Evolutionary conservation across 106 monocot species (phyloP), one percentile per base, ranked within the genome.

Genomic region (Dioscorea alata): DNA sequence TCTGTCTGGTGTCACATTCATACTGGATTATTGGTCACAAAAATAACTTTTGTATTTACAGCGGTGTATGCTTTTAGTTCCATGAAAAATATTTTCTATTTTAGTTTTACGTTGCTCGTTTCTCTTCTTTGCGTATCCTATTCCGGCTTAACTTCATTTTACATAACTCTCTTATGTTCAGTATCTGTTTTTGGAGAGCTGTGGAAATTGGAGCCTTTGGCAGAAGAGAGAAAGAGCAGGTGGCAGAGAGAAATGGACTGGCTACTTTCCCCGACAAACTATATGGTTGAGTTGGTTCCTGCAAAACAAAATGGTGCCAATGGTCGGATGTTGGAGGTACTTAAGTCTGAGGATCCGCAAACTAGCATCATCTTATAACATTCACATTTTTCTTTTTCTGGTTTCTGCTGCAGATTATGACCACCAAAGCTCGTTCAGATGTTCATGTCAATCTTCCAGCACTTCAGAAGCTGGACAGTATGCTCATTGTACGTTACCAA

Each of bases 231-330:
- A 81, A 99, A 99, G 73, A 66, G 65, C 65, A 89, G 77, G 66
- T 99, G 99, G 99, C 50, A 72, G 12, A 83, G 76, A 59, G 99
- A 99, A 77, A 93, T 99, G 87, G 90, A 90, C 53, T 99, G 93
- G 99, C 65, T 99, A 19, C 87, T 99, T 6, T 99, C 85, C 23
- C 93, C 93, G 50, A 85, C 99, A 2, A 90, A 78, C 69, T 85
- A 90, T 67, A 99, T 99, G 90, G 90, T 93, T 48, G 99, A 99
- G 71, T 73, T 99, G 31, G 99, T 99, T 54, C 93, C 99, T 66
- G 79, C 83, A 77, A 78, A 83, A 77, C 99, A 99, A 79, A 89
- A 52, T 60, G 83, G 87, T 0, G 79, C 72, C 34, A 85, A 90
- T 83, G 99, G 97, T 1, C 48, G 76, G 17, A 87, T 68, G 59